Evolutionary conservation across 495 filamentous ascomycete species (phyloP), one percentile per base, ranked within the genome.

Genomic region (Glonium stellatum): DNA sequence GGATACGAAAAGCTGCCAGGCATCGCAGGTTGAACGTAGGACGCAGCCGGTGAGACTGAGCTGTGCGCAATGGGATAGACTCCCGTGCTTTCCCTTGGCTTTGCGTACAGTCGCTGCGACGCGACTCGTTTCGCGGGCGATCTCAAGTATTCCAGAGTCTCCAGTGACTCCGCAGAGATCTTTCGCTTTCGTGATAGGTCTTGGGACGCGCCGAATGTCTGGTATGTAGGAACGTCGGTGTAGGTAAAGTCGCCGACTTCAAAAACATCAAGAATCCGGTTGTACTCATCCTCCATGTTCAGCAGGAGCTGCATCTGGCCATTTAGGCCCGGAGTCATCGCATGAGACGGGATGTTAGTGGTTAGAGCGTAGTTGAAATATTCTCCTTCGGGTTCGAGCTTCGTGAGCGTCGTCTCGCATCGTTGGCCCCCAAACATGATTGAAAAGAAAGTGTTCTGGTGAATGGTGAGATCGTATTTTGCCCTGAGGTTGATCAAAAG

Each of bases 211-310:
- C 64, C 61, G 37, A 59, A 66, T 49, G 62, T 46, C 37, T 63
- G 64, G 55, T 69, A 66, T 13, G 62, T 57, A 35, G 69, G 67
- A 42, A 55, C 15, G 34, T 82, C 79, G 58, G 81, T 78, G 60
- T 95, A 98, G 2, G 83, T 85, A 70, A 95, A 97, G 15, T 78
- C 76, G 62, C 89, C 92, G 35, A 89, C 82, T 57, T 90, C 84
- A 13, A 86, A 75, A 11, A 82, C 79, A 8, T 81, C 78, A 19
- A 87, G 68, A 57, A 79, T 76, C 57, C 82, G 79, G 6, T 86
- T 87, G 48, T 80, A 78, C 23, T 83, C 78, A 46, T 79, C 80
- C 59, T 92, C 87, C 67, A 95, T 80, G 13, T 83, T 72, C 47
- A 97, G 77, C 61, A 80, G 81, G 53, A 97, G 69, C 25, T 88